These are phyloP conservation scores for Pestalotiopsis sp. DNA, from an alignment of 2,329 filamentous ascomycete species.

Conservation along the genomic window DNA sequence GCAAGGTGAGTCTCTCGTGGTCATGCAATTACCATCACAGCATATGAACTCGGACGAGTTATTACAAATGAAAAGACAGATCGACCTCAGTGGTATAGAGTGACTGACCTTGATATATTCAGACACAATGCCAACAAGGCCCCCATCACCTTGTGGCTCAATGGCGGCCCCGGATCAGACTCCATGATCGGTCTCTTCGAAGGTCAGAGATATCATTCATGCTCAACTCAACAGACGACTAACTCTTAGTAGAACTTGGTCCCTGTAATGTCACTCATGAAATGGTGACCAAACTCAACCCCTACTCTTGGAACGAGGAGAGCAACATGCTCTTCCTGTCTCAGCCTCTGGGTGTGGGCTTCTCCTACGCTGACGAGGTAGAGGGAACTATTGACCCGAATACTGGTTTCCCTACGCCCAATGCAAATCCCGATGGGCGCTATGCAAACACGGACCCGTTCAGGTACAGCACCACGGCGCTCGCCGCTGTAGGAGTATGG, in stretches of 20 bases:
- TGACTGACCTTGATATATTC: neutral
- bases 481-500: slow-evolving; percentile 32
- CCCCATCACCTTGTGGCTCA: slow-evolving; percentile 42
- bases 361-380: slow-evolving; percentile 30
- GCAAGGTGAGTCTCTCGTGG: slow-evolving; percentile 27
- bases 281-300: slow-evolving; percentile 25
- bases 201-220: neutral
- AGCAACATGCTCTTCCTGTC: slow-evolving; percentile 33
- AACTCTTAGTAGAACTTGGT: neutral
- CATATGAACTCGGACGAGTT: neutral
- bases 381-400: slow-evolving; percentile 27
- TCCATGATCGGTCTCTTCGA: slow-evolving; percentile 25
- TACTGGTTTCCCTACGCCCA: slow-evolving; percentile 27
- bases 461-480: slow-evolving; percentile 28
- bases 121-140: slow-evolving; percentile 44
- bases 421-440: slow-evolving; percentile 30
- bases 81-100: no score
- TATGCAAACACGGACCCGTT: slow-evolving; percentile 30
- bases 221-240: neutral
- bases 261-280: slow-evolving; percentile 32
- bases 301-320: slow-evolving; percentile 25
- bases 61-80: neutral
- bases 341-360: slow-evolving; percentile 32
- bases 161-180: slow-evolving; percentile 58
- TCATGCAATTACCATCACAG: no score